These are phyloP conservation scores for Suillus tomentosus DNA, from an alignment of 768 basidiomycete species.

Conservation along the genomic window DNA sequence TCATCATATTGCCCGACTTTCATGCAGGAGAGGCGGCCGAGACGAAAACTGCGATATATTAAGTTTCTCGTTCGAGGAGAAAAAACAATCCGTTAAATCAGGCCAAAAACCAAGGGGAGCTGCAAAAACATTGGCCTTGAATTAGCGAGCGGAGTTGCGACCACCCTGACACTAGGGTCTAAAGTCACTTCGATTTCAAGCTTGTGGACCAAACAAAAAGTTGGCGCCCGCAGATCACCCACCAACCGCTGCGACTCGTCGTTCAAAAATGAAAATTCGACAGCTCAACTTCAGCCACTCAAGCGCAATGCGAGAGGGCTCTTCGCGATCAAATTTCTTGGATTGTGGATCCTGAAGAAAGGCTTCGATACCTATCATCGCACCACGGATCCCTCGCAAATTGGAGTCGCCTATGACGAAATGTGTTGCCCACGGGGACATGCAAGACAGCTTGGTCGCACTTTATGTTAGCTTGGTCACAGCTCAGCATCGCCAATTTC, in stretches of 20 bases:
- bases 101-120: not conserved
- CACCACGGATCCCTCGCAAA: slow-evolving; percentile 22
- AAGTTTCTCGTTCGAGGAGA: not conserved
- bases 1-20: not conserved
- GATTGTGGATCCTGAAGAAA: not conserved
- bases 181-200: not conserved
- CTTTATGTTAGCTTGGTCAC: slow-evolving; percentile 3
- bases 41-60: not conserved
- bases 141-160: slow-evolving; percentile 6
- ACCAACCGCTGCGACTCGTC: not conserved
- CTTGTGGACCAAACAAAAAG: slow-evolving; percentile 4
- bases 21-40: not conserved
- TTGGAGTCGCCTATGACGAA: slow-evolving; percentile 8
- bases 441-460: slow-evolving; percentile 6
- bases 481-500: slow-evolving; percentile 12
- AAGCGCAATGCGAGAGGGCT: not conserved
- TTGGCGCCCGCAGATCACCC: not conserved
- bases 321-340: not conserved
- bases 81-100: not conserved
- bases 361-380: slow-evolving; percentile 19
- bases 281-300: slow-evolving; percentile 1
- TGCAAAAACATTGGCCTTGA: not conserved
- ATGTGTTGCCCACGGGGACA: slow-evolving; percentile 22
- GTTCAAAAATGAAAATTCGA: not conserved
- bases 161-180: not conserved